Evolutionary conservation across 495 filamentous ascomycete genomes (phyloP).

Genomic region (Thozetella sp.): DNA sequence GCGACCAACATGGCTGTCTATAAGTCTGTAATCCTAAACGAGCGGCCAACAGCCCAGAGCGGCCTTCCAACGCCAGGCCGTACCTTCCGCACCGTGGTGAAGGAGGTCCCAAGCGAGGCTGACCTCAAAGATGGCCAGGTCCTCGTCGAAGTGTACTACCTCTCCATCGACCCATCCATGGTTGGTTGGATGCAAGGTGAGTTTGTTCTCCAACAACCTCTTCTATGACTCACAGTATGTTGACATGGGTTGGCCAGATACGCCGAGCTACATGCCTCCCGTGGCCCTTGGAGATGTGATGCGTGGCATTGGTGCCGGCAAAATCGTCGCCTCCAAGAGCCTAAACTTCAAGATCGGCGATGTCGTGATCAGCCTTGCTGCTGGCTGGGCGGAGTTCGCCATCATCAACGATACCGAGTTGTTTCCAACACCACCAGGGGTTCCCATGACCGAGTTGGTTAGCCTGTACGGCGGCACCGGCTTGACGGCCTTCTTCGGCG

Average conservation of each 20-base stretch:
- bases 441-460: slow-evolving; percentile 58
- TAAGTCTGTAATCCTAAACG: neutral
- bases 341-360: slow-evolving; percentile 50
- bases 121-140: slow-evolving; percentile 59
- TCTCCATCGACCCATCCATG: slow-evolving; percentile 82
- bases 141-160: slow-evolving; percentile 66
- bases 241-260: neutral
- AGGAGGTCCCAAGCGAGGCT: slow-evolving; percentile 39
- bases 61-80: slow-evolving; percentile 29
- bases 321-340: slow-evolving; percentile 41
- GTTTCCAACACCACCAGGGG: slow-evolving; percentile 45
- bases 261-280: slow-evolving; percentile 59
- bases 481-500: slow-evolving; percentile 71
- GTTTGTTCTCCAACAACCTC: slow-evolving; percentile 36
- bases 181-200: slow-evolving; percentile 71
- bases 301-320: slow-evolving; percentile 61
- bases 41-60: slow-evolving; percentile 46
- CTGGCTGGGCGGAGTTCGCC: slow-evolving; percentile 57
- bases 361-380: slow-evolving; percentile 46
- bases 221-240: neutral
- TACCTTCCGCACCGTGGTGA: slow-evolving; percentile 56
- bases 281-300: slow-evolving; percentile 68
- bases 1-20: slow-evolving; percentile 1
- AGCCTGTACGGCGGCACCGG: slow-evolving; percentile 62
- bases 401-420: slow-evolving; percentile 48